Percentiles rank a stretch among this genome's conserved stretches.
phyloP scores from a whole-genome alignment of 2,329 filamentous ascomycete genomes.

The Malbranchea zuffiana region DNA sequence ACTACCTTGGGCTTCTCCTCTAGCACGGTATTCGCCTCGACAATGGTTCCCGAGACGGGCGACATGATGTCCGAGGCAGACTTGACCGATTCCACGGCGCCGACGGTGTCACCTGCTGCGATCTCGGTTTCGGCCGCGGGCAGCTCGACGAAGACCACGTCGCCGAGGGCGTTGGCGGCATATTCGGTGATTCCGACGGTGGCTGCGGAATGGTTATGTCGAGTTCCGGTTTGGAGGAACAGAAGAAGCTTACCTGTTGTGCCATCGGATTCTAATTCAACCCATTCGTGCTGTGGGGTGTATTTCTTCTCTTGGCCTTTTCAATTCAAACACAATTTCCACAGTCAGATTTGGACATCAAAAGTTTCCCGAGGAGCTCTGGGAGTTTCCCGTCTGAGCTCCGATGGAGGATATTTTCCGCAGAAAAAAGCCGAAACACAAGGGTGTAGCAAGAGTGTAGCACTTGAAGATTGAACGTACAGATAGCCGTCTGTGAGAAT shows the following conservation, averaged over 20 bases:
- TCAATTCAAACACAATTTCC: no score
- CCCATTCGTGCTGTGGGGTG: constrained; percentile 97
- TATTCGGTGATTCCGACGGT: constrained; percentile 79
- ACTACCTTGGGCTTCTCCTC: constrained; percentile 79
- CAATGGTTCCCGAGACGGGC: constrained; percentile 67
- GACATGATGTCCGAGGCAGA: constrained; percentile 95
- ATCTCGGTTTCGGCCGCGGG: constrained; percentile 61
- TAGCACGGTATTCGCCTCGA: constrained; percentile 60
- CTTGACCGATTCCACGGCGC: constrained; percentile 96
- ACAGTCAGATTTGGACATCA: no score
- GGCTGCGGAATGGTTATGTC: constrained; percentile 31
- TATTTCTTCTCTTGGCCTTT: constrained; percentile 58
- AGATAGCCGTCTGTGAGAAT: constrained; percentile 33
- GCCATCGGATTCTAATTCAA: constrained; percentile 73
- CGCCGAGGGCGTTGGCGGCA: constrained; percentile 82
- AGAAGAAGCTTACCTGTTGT: constrained; percentile 52
- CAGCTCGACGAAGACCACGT: constrained; percentile 95
- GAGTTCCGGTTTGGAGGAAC: constrained; percentile 26
- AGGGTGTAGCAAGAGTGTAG: not conserved
- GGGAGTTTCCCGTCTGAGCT: no score
- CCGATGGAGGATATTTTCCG: no score
- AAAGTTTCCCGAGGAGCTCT: no score
- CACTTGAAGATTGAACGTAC: constrained; percentile 20
- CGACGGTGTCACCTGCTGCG: constrained; percentile 68
- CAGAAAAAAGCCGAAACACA: no score